Conservation (phyloP, 1,284 basidiomycete species). For the Athelia sp. region DNA sequence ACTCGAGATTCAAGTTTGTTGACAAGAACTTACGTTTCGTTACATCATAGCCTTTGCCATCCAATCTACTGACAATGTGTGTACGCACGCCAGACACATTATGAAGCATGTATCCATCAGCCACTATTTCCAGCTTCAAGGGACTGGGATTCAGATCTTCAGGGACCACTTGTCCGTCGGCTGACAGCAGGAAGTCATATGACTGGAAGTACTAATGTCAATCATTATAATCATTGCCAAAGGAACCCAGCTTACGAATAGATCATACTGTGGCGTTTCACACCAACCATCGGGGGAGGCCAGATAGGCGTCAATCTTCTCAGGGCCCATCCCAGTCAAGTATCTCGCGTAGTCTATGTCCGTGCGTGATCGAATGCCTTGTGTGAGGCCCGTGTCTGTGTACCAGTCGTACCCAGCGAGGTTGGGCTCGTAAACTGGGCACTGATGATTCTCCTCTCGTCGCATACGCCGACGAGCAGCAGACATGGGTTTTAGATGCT, state of each 20-base stretch:
- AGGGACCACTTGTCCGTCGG: constrained; percentile 44
- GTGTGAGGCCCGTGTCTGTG: constrained; percentile 43
- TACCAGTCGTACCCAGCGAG: constrained; percentile 24
- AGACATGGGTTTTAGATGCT: constrained; percentile 53
- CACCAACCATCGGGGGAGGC: constrained; percentile 76
- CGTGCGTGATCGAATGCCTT: constrained; percentile 63
- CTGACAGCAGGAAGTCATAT: constrained; percentile 76
- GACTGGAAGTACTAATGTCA: constrained; percentile 35
- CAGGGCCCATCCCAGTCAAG: constrained; percentile 50
- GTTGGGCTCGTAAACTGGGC: constrained; percentile 62
- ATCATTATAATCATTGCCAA: constrained; percentile 4
- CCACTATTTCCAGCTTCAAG: constrained; percentile 56
- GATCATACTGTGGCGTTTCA: constrained; percentile 59
- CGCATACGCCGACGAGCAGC: constrained; percentile 56
- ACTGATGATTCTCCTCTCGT: constrained; percentile 63
- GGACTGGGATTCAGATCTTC: constrained; percentile 70
- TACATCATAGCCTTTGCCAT: constrained; percentile 84
- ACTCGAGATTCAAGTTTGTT: constrained; percentile 4
- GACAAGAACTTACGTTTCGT: constrained; percentile 58
- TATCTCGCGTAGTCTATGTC: constrained; percentile 78
- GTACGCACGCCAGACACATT: constrained; percentile 76
- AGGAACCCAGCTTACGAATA: constrained; percentile 52
- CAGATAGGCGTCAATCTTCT: constrained; percentile 42
- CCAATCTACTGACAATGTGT: constrained; percentile 72
- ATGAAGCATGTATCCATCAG: constrained; percentile 71